A percentile compares a stretch with the other conserved stretches of the same genome.
Evolutionary conservation across 805 yeast species (phyloP).

Genomic region (Candida nonsorbophila): DNA sequence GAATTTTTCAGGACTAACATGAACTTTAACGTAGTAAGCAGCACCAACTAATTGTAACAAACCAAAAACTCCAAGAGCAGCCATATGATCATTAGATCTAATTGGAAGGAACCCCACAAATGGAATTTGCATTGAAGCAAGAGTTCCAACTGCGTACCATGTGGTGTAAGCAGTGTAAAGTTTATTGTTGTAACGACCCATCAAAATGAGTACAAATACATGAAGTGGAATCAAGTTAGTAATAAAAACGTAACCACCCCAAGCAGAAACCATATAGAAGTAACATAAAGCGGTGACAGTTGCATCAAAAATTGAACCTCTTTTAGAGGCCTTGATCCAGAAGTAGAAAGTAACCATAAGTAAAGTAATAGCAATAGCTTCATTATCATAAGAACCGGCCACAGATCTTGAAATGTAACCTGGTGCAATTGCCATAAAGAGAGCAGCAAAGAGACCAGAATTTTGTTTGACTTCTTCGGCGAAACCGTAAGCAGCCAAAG

Average conservation of each 20-base stretch:
- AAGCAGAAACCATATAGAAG: constrained; percentile 98
- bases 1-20: constrained; percentile 70
- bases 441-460: constrained; percentile 89
- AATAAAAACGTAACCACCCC: constrained; percentile 99
- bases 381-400: constrained; percentile 98
- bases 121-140: constrained; percentile 98
- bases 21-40: constrained; percentile 74
- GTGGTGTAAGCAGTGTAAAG: constrained; percentile 89
- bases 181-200: constrained; percentile 88
- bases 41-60: constrained; percentile 84
- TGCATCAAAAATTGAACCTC: constrained; percentile 84
- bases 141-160: constrained; percentile 96
- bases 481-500: constrained; percentile 80
- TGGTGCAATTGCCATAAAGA: constrained; percentile 96
- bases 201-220: constrained; percentile 79
- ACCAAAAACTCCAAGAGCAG: constrained; percentile 96
- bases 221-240: constrained; percentile 96
- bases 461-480: constrained; percentile 88
- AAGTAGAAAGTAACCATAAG: constrained; percentile 92
- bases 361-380: constrained; percentile 95
- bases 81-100: constrained; percentile 97
- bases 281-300: constrained; percentile 81
- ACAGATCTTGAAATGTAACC: constrained; percentile 98
- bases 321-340: constrained; percentile 92
- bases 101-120: constrained; percentile 97